Evolutionary conservation across 257 asterid genomes (phyloP).

Genomic region (Solanum paucissectum): DNA sequence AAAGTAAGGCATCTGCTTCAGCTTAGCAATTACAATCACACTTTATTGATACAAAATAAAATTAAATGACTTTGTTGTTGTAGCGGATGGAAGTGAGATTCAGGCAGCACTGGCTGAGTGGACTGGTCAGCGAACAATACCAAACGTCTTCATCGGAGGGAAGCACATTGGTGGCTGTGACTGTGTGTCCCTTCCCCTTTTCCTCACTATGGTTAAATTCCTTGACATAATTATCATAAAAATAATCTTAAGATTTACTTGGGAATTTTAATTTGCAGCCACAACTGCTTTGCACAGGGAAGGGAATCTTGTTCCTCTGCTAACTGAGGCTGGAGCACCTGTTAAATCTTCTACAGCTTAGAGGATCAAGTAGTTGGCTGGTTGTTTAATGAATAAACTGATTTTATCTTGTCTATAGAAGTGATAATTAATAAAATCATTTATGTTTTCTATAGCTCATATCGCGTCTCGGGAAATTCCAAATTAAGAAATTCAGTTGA

Average conservation of each 20-base stretch:
- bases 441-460: background rate
- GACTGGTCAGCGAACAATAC: slow-evolving; percentile 82
- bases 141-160: slow-evolving; percentile 79
- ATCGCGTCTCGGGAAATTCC: too few relatives aligned
- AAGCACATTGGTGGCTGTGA: slow-evolving; percentile 95
- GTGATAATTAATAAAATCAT: background rate
- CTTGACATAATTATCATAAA: background rate
- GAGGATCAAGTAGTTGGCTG: background rate
- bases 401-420: background rate
- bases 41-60: background rate
- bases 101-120: slow-evolving; percentile 62
- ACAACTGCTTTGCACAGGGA: slow-evolving; percentile 46
- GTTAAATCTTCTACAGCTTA: slow-evolving; percentile 44
- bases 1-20: slow-evolving; percentile 28
- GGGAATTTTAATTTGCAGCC: slow-evolving; percentile 31
- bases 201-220: background rate
- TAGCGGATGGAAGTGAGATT: slow-evolving; percentile 73
- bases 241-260: background rate
- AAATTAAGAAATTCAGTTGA: too few relatives aligned
- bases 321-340: slow-evolving; percentile 74
- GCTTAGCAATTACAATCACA: background rate
- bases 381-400: background rate
- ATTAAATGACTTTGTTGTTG: background rate
- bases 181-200: slow-evolving; percentile 16
- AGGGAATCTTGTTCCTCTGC: slow-evolving; percentile 67